phyloP scores from a whole-genome alignment of 495 filamentous ascomycete genomes.

The Penicillium argentinense region DNA sequence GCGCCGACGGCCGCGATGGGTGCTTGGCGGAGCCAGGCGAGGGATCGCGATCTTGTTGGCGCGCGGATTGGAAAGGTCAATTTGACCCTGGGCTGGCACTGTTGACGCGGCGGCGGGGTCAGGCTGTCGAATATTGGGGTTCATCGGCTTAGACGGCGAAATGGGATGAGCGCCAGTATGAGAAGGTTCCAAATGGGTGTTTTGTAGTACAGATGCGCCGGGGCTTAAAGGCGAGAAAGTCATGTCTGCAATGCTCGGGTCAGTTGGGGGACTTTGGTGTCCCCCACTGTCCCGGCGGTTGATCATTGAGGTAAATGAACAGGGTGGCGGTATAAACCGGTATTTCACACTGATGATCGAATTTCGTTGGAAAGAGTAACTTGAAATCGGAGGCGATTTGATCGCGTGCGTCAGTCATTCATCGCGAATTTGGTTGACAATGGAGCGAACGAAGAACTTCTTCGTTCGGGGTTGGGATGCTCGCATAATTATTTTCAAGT shows the following conservation, averaged over 20 bases:
- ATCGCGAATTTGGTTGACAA: too few relatives aligned
- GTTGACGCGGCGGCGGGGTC: neutral
- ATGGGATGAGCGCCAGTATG: neutral
- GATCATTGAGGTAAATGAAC: too few relatives aligned
- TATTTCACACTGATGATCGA: too few relatives aligned
- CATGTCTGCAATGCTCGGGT: neutral
- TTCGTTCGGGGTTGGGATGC: too few relatives aligned
- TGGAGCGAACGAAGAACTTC: too few relatives aligned
- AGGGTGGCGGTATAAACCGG: too few relatives aligned
- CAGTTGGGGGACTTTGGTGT: neutral
- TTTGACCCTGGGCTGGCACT: neutral
- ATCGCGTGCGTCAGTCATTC: too few relatives aligned
- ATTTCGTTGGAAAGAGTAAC: too few relatives aligned
- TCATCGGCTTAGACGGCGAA: neutral
- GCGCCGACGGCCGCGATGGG: slow-evolving; percentile 27
- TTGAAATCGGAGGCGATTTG: too few relatives aligned
- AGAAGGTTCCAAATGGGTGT: too few relatives aligned
- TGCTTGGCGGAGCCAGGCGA: slow-evolving; percentile 11
- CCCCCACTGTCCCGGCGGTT: neutral
- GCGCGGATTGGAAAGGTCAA: neutral
- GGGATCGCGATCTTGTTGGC: slow-evolving; percentile 37
- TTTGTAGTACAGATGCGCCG: neutral
- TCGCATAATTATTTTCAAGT: too few relatives aligned
- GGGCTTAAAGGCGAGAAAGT: neutral
- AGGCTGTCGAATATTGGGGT: neutral